A percentile compares a stretch with the other conserved stretches of the same genome.
Evolutionary conservation across 2,329 filamentous ascomycete genomes (phyloP).

Genomic region (Graphiopsis chlorocephala): DNA sequence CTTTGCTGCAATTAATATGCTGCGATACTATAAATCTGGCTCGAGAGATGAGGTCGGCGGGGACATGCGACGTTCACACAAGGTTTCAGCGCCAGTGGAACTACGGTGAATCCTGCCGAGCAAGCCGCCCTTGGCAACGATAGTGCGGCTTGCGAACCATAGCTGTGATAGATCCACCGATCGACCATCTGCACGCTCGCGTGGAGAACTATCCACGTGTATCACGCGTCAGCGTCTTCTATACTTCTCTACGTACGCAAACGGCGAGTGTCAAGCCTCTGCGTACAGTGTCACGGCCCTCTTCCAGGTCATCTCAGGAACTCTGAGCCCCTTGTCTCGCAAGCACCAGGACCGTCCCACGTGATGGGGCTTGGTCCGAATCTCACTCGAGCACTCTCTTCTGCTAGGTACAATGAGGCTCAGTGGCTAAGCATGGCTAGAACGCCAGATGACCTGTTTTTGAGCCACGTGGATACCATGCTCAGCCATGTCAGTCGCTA

Average conservation of each 20-base stretch:
- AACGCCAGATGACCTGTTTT: background rate
- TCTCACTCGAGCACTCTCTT: background rate
- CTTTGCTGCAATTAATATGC: background rate
- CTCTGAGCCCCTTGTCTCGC: background rate
- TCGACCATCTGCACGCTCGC: background rate
- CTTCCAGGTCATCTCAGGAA: background rate
- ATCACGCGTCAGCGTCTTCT: background rate
- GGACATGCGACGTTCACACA: constrained; percentile 3
- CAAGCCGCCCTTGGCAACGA: background rate
- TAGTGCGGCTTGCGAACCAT: background rate
- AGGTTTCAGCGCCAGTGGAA: constrained; percentile 5
- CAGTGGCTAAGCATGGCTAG: background rate
- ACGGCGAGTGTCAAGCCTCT: background rate
- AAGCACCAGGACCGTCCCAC: background rate
- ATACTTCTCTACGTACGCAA: background rate
- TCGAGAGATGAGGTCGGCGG: background rate
- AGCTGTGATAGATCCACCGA: background rate
- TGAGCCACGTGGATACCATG: background rate
- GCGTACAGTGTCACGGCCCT: background rate
- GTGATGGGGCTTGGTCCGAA: background rate
- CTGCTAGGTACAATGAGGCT: background rate
- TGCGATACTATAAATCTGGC: background rate
- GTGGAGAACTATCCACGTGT: background rate
- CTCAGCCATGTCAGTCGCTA: background rate
- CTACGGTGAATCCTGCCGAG: background rate